Conservation (phyloP, 176 grass and related monocot species). For the Eleusine coracana region DNA sequence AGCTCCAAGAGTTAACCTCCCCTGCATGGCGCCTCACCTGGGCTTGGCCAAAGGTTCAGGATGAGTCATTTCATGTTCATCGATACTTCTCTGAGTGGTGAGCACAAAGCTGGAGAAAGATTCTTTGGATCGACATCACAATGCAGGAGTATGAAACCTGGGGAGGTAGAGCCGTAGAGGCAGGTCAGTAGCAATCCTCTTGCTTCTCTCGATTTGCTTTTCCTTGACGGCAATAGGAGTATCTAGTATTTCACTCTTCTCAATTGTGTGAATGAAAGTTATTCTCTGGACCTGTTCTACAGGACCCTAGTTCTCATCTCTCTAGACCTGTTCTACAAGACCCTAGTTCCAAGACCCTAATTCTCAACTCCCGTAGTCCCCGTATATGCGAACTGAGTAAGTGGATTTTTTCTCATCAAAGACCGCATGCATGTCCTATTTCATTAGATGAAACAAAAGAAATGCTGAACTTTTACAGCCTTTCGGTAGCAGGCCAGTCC, state of each 20-base stretch:
- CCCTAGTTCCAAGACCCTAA: not conserved
- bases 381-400: constrained; percentile 6
- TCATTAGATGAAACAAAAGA: not conserved
- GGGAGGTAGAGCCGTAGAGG: constrained; percentile 60
- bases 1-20: constrained; percentile 68
- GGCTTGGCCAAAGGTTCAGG: constrained; percentile 48
- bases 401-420: not conserved
- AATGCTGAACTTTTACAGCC: not conserved
- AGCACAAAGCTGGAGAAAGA: constrained; percentile 61
- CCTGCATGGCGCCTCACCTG: constrained; percentile 71
- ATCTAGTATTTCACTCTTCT: constrained; percentile 41
- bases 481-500: not conserved
- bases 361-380: constrained; percentile 4
- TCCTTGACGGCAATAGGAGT: constrained; percentile 38
- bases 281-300: constrained; percentile 25
- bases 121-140: constrained; percentile 71
- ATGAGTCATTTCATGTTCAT: constrained; percentile 51
- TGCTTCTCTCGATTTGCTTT: constrained; percentile 47
- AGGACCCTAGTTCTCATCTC: not conserved
- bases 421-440: not conserved
- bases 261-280: constrained; percentile 19
- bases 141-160: constrained; percentile 49
- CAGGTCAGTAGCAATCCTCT: constrained; percentile 46
- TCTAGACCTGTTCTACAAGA: constrained; percentile 19
- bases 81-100: constrained; percentile 62